Base-by-base conservation (phyloP, 768 basidiomycete species). In the Phlebiopsis gigantea region DNA sequence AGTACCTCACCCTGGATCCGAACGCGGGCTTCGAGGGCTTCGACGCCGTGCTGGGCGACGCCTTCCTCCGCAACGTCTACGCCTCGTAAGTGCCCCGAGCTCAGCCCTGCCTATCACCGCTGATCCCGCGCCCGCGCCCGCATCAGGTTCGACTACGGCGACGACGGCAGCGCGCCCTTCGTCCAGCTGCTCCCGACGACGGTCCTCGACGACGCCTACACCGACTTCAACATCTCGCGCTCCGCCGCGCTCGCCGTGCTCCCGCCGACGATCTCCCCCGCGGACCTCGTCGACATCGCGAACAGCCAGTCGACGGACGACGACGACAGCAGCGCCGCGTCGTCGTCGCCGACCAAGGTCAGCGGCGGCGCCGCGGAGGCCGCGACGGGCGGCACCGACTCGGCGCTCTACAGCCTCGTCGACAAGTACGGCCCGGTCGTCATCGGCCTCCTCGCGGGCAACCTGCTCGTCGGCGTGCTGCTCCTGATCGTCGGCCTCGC, bases 61-160 rank as follows among this genome's bases (percentile, higher is more conserved):
- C 67, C 21, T 69, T 73, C 65, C 63, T 73, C 21, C 65, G 69
- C 22, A 72, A 69, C 55, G 67, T 69, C 31, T 72, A 72, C 57
- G 64, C 63, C 12, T 61, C 71, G 65, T 73, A 57, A 62, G 67
- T 62, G 5, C n/a, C 24, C 25, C 17, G 4, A 45, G 30, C 25
- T 6, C 17, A 30, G 46, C 15, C 15, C 21, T 45, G 41, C 15
- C 34, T 49, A 34, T 31, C 21, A 25, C 5, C 19, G 15, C 46
- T n/a, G n/a, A n/a, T n/a, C n/a, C 15, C 26, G 19, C 19, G 17
- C 17, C 6, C 42, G 4, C 21, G 19, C 39, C 29, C 9, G 28
- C 10, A 25, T 14, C 47, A 64, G 63, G 2, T 66, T 66, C 58
- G 56, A 66, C 56, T 66, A 62, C 49, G 63, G 62, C 29, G 53